These are phyloP conservation scores for Penicillium maclennaniae DNA, from an alignment of 495 filamentous ascomycete species.

Conservation along the genomic window DNA sequence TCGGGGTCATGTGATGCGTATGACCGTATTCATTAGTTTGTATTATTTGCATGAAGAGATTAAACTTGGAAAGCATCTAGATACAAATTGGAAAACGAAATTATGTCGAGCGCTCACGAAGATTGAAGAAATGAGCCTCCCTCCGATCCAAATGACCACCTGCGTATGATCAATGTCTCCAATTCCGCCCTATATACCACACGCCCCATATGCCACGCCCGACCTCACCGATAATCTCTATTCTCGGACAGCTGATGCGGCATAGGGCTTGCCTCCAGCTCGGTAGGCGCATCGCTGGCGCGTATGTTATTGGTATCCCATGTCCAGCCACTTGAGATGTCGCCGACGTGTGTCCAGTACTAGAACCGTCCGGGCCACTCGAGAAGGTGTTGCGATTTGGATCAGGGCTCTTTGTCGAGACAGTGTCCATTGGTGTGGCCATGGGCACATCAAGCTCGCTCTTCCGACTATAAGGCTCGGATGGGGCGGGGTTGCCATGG, in stretches of 20 bases:
- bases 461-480: conserved; percentile 6
- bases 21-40: not conserved
- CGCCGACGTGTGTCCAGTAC: not conserved
- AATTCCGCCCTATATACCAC: no score
- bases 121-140: no score
- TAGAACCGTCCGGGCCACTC: not conserved
- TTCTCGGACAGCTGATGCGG: conserved; percentile 3
- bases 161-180: no score
- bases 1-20: not conserved
- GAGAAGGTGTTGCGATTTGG: conserved; percentile 12
- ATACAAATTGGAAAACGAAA: no score
- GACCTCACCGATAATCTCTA: not conserved
- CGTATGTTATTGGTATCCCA: conserved; percentile 23
- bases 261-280: conserved; percentile 23
- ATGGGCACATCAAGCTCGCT: conserved; percentile 10
- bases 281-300: conserved; percentile 15
- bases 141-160: no score
- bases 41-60: no score
- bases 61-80: no score
- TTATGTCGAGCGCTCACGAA: no score
- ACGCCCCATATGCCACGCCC: no score
- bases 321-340: conserved; percentile 19
- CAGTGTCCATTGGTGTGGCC: conserved; percentile 5
- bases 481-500: not conserved
- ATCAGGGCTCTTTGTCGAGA: conserved; percentile 15